Evolutionary conservation across 176 grass and related monocot species (phyloP).

Genomic region (Eremochloa ophiuroides): DNA sequence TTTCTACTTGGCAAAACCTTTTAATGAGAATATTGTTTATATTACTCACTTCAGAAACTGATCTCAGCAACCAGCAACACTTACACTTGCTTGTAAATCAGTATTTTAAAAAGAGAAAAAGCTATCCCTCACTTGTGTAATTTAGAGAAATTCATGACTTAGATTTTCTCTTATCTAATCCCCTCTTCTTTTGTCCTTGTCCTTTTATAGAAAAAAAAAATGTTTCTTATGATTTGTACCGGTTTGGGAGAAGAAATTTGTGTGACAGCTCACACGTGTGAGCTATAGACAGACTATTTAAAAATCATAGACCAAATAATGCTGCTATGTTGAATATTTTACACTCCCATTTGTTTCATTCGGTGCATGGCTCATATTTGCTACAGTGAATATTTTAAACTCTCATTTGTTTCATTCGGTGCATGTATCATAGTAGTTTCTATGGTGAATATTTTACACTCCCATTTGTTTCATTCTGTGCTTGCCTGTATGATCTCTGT

Average conservation of each 20-base stretch:
- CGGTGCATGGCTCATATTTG: no score
- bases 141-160: no score
- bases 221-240: no score
- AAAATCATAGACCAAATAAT: background rate
- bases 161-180: no score
- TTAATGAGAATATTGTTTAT: background rate
- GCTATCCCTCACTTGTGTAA: no score
- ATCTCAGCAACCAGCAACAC: background rate
- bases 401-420: background rate
- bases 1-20: background rate
- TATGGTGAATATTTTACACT: background rate
- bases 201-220: no score
- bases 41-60: background rate
- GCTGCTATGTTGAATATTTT: background rate
- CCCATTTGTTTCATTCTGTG: background rate
- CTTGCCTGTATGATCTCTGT: no score
- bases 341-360: background rate
- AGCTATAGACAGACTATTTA: no score
- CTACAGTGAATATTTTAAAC: background rate
- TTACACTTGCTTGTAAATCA: constrained; percentile 1
- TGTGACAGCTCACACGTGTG: no score
- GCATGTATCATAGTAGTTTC: background rate
- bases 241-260: no score
- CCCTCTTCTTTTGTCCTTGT: no score
- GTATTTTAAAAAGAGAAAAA: no score